phyloP scores from a whole-genome alignment of 305 asterid genomes.

The Fraxinus nigra region DNA sequence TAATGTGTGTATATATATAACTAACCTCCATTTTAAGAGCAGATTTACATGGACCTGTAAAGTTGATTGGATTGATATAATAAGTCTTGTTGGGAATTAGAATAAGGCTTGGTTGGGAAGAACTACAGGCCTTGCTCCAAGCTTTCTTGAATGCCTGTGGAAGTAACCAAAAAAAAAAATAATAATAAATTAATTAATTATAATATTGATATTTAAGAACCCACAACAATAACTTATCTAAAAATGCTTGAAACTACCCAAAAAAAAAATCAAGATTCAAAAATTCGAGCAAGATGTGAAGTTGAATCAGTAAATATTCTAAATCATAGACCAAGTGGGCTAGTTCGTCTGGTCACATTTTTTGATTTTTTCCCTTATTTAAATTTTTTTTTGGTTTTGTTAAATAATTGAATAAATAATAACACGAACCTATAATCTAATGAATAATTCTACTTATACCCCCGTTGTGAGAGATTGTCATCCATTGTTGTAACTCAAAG shows the following conservation, averaged over 20 bases:
- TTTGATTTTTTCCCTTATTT: neutral
- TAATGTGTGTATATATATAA: neutral
- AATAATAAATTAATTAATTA: neutral
- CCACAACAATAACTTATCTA: slow-evolving; percentile 19
- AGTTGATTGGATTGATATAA: neutral
- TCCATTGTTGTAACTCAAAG: too few relatives aligned
- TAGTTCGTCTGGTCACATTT: neutral
- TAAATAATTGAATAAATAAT: neutral
- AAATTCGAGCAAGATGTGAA: neutral
- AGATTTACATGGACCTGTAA: neutral
- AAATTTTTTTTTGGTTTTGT: too few relatives aligned
- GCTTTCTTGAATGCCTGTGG: slow-evolving; percentile 69
- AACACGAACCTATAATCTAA: neutral
- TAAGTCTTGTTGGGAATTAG: neutral
- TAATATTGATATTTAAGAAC: neutral
- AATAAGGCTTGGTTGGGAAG: neutral
- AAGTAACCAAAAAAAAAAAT: neutral
- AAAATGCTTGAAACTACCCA: neutral
- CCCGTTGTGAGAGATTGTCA: too few relatives aligned
- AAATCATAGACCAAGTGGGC: neutral
- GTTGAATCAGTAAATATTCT: neutral
- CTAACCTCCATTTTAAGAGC: slow-evolving; percentile 1
- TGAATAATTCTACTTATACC: too few relatives aligned
- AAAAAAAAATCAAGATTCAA: neutral
- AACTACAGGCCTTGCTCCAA: slow-evolving; percentile 43